phyloP scores from a whole-genome alignment of 768 basidiomycete species.

The Suillus occidentalis region DNA sequence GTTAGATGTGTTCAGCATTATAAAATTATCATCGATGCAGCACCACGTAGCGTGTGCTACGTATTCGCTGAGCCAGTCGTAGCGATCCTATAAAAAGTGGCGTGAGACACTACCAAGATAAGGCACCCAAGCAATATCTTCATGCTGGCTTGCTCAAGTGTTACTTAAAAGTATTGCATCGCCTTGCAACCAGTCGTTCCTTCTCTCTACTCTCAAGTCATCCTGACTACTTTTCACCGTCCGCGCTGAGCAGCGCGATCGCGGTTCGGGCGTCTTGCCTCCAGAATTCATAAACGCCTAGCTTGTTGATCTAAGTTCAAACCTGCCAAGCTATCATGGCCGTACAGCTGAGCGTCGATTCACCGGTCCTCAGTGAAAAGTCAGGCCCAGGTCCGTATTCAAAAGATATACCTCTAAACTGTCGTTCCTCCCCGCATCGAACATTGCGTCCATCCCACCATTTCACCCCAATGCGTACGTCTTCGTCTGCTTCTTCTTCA shows the following conservation, averaged over 20 bases:
- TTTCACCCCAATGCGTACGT: constrained; percentile 22
- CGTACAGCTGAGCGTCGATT: not conserved
- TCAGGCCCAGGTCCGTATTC: constrained; percentile 2
- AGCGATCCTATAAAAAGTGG: not conserved
- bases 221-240: not conserved
- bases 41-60: not conserved
- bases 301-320: not conserved
- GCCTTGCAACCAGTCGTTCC: not conserved
- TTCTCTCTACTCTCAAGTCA: not conserved
- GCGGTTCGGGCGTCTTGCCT: constrained; percentile 7
- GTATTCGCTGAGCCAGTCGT: not conserved
- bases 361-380: constrained; percentile 28
- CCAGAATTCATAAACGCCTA: constrained; percentile 10
- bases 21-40: not conserved
- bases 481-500: constrained; percentile 5
- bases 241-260: constrained; percentile 15
- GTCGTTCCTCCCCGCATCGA: constrained; percentile 16
- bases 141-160: not conserved
- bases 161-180: not conserved
- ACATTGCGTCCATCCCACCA: constrained; percentile 18
- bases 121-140: not conserved
- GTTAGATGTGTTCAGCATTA: not conserved
- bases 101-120: constrained; percentile 18
- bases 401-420: constrained; percentile 23
- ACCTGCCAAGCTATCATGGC: constrained; percentile 17